A percentile compares a stretch with the other conserved stretches of the same genome.
phyloP scores from a whole-genome alignment of 495 filamentous ascomycete species.

The Daldinia childiae region DNA sequence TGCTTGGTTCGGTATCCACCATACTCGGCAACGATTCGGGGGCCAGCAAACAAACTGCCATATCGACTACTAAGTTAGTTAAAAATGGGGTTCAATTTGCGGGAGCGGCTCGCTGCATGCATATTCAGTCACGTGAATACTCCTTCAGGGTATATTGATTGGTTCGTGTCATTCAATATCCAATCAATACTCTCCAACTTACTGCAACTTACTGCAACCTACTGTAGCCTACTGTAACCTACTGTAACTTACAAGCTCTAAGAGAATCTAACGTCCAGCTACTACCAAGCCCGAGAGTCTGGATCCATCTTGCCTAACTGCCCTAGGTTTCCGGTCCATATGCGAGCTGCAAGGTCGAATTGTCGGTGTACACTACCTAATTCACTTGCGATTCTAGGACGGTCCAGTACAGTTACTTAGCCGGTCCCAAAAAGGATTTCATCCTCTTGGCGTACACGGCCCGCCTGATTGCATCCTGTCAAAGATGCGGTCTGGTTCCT shows the following conservation, averaged over 20 bases:
- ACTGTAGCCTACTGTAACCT: neutral
- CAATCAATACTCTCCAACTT: slow-evolving; percentile 19
- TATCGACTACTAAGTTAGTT: slow-evolving; percentile 38
- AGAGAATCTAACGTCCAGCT: slow-evolving; percentile 15
- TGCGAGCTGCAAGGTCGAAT: slow-evolving; percentile 19
- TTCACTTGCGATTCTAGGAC: slow-evolving; percentile 24
- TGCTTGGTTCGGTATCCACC: slow-evolving; percentile 9
- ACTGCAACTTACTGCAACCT: neutral
- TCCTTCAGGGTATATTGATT: slow-evolving; percentile 30
- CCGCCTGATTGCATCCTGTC: slow-evolving; percentile 39
- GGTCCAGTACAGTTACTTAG: slow-evolving; percentile 25
- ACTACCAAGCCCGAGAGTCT: slow-evolving; percentile 35
- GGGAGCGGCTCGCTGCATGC: slow-evolving; percentile 52
- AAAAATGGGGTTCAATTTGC: slow-evolving; percentile 45
- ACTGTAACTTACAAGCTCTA: neutral
- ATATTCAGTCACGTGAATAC: slow-evolving; percentile 47
- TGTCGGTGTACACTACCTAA: slow-evolving; percentile 34
- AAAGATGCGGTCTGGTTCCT: slow-evolving; percentile 41
- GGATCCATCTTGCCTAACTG: slow-evolving; percentile 35
- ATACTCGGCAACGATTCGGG: slow-evolving; percentile 25
- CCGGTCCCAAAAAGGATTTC: slow-evolving; percentile 29
- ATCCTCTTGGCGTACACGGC: slow-evolving; percentile 35
- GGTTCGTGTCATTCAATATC: slow-evolving; percentile 20
- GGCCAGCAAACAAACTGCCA: slow-evolving; percentile 35
- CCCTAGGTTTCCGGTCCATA: slow-evolving; percentile 10